Percentiles rank a stretch among this genome's conserved stretches.
These are phyloP conservation scores for Arachis hypogaea DNA, from an alignment of 306 rosid species.

Conservation along the genomic window DNA sequence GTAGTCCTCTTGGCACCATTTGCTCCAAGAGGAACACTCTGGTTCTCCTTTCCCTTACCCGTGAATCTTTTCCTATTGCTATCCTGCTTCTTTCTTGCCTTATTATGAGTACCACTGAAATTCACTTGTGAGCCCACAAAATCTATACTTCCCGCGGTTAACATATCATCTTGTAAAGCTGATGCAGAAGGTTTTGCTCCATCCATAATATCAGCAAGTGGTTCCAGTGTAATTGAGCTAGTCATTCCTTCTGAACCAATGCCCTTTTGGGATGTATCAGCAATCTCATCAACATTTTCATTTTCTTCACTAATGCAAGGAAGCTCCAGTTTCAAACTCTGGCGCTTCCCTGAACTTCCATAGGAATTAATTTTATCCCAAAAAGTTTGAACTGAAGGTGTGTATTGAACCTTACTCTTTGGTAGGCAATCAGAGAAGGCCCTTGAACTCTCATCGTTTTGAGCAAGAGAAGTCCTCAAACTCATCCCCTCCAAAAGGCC, in stretches of 20 bases:
- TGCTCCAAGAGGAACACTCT: constrained; percentile 52
- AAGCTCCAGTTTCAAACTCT: constrained; percentile 72
- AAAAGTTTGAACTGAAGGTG: constrained; percentile 71
- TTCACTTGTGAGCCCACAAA: constrained; percentile 53
- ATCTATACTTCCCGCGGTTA: constrained; percentile 56
- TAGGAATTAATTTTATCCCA: constrained; percentile 67
- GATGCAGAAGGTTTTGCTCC: constrained; percentile 48
- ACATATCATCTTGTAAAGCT: constrained; percentile 53
- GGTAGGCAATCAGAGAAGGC: constrained; percentile 65
- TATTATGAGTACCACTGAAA: constrained; percentile 53
- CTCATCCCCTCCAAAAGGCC: constrained; percentile 71
- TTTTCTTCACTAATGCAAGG: constrained; percentile 88
- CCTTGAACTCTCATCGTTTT: constrained; percentile 46
- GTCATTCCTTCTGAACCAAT: constrained; percentile 42
- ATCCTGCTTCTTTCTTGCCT: constrained; percentile 53
- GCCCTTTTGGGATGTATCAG: constrained; percentile 49
- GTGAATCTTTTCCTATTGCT: constrained; percentile 47
- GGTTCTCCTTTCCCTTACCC: constrained; percentile 58
- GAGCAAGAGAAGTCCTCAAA: constrained; percentile 45
- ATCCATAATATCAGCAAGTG: constrained; percentile 61
- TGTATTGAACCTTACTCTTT: constrained; percentile 41
- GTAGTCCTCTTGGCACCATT: constrained; percentile 54
- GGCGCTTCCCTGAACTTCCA: constrained; percentile 73
- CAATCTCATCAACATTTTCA: constrained; percentile 72
- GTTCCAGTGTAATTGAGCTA: constrained; percentile 53